phyloP scores from a whole-genome alignment of 73 alveolate species.

The Paramecium octaurelia region DNA sequence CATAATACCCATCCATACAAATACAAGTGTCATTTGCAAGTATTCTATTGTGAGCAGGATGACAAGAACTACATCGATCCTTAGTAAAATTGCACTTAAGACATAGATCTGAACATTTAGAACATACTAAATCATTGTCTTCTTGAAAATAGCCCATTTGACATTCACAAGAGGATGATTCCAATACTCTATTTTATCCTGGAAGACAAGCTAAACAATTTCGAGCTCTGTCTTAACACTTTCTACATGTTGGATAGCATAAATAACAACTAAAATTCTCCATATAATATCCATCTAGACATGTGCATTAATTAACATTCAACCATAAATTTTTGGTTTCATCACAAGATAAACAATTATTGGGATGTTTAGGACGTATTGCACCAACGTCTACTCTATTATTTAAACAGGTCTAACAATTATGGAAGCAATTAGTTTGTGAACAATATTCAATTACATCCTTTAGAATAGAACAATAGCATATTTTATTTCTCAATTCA shows the following conservation, averaged over 20 bases:
- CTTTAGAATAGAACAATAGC: background rate
- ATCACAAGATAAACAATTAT: slow-evolving; percentile 11
- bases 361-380: background rate
- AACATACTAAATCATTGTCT: background rate
- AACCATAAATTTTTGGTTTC: background rate
- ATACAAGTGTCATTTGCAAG: background rate
- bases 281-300: slow-evolving; percentile 36
- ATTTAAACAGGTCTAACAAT: background rate
- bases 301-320: background rate
- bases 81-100: background rate
- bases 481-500: background rate
- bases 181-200: background rate
- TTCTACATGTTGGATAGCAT: slow-evolving; percentile 22
- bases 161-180: background rate
- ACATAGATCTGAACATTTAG: slow-evolving; percentile 19
- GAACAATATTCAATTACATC: background rate
- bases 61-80: background rate
- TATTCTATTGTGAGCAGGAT: background rate
- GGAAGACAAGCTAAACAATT: background rate
- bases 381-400: background rate
- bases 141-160: background rate
- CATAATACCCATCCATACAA: slow-evolving; percentile 5
- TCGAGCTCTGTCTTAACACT: background rate
- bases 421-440: background rate
- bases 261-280: background rate